Conservation (phyloP, 768 basidiomycete species). For the Mrakia hoshinonis region DNA sequence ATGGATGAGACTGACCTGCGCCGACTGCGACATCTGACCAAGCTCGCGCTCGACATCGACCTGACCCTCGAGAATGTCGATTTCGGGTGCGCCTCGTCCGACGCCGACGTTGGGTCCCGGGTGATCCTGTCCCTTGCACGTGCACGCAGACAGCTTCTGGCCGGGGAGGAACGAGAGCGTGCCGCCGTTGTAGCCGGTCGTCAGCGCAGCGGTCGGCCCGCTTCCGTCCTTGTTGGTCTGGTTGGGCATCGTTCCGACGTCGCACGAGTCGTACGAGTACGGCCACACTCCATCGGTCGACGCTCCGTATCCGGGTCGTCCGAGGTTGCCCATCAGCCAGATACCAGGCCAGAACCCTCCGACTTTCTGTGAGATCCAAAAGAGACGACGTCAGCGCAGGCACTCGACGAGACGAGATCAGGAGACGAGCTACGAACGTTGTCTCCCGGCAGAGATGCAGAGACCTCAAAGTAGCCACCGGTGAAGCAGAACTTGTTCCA, state of each 20-base stretch:
- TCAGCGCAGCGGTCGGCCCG: neutral
- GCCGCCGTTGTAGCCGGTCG: constrained; percentile 8
- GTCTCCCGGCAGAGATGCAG: constrained; percentile 41
- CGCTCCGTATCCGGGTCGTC: constrained; percentile 24
- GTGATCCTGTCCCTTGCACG: constrained; percentile 41
- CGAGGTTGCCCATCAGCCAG: constrained; percentile 32
- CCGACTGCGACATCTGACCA: constrained; percentile 42
- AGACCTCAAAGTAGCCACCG: constrained; percentile 22
- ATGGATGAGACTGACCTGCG: constrained; percentile 31
- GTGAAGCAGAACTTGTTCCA: constrained; percentile 30
- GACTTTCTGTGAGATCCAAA: constrained; percentile 62
- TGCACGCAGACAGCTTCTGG: constrained; percentile 57
- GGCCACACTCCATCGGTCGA: constrained; percentile 17
- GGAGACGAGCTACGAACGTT: constrained; percentile 35
- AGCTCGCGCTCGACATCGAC: neutral
- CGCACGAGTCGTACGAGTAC: too few relatives aligned
- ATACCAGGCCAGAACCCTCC: constrained; percentile 48
- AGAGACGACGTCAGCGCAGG: constrained; percentile 34
- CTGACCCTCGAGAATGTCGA: constrained; percentile 72
- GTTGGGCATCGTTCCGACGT: constrained; percentile 17
- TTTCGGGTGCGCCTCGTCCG: constrained; percentile 73
- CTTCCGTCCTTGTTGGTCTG: constrained; percentile 45
- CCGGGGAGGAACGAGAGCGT: constrained; percentile 35
- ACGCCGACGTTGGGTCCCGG: constrained; percentile 45
- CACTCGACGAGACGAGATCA: neutral